Percentiles rank a stretch among this genome's conserved stretches.
These are phyloP conservation scores for Phaffomyces antillensis DNA, from an alignment of 805 yeast species.

Conservation along the genomic window DNA sequence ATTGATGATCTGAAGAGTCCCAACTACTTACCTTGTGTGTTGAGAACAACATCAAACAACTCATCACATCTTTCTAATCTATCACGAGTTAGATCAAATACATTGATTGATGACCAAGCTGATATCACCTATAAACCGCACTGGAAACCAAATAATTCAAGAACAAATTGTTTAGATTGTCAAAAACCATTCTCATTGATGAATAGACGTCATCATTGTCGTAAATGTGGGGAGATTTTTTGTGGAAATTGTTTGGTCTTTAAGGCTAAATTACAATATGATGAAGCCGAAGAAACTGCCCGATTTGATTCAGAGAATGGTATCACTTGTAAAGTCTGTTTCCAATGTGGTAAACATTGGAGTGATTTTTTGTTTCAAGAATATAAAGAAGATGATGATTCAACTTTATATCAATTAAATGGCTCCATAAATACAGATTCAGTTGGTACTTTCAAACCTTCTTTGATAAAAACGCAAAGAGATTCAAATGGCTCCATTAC, in stretches of 20 bases:
- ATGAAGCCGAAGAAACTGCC: slow-evolving; percentile 4
- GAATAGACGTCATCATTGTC: slow-evolving; percentile 65
- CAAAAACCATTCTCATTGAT: slow-evolving; percentile 51
- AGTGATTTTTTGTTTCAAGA: slow-evolving; percentile 29
- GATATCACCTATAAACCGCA: slow-evolving; percentile 30
- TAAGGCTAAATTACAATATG: slow-evolving; percentile 35
- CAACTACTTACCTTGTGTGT: slow-evolving; percentile 72
- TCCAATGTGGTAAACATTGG: slow-evolving; percentile 47
- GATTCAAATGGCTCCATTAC: too few relatives aligned
- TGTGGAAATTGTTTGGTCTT: slow-evolving; percentile 55
- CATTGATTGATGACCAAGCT: background rate
- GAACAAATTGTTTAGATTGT: slow-evolving; percentile 55
- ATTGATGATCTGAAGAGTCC: slow-evolving; percentile 68
- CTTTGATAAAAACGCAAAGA: background rate
- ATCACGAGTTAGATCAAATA: background rate
- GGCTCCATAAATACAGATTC: too few relatives aligned
- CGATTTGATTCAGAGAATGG: slow-evolving; percentile 48
- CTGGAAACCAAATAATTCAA: slow-evolving; percentile 59
- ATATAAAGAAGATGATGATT: slow-evolving; percentile 14
- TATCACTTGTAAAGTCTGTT: slow-evolving; percentile 51
- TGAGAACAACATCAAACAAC: slow-evolving; percentile 32
- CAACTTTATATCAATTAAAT: background rate
- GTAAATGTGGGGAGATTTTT: slow-evolving; percentile 65
- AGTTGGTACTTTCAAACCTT: too few relatives aligned
- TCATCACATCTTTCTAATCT: background rate